These are phyloP conservation scores for Chaetomium sp. DNA, from an alignment of 2,329 filamentous ascomycete species.

Conservation along the genomic window DNA sequence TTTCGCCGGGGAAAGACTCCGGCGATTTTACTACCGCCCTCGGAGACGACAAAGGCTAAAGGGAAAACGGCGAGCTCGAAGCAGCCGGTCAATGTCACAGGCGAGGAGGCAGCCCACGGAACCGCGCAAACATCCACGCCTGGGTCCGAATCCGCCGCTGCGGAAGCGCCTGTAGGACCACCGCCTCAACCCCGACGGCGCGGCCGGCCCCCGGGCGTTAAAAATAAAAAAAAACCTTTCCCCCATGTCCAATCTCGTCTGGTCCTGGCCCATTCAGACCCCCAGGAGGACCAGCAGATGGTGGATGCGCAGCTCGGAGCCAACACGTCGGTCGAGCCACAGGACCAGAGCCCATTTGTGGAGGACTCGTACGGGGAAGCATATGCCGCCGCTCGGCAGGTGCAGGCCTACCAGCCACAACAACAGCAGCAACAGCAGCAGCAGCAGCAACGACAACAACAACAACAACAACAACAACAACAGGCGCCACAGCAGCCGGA, in stretches of 20 bases:
- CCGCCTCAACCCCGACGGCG: slow-evolving; percentile 9
- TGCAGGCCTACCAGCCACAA: slow-evolving; percentile 11
- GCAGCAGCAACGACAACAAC: slow-evolving; percentile 8
- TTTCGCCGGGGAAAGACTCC: slow-evolving; percentile 44
- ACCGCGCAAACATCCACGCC: background rate
- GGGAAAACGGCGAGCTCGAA: background rate
- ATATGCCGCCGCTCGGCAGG: slow-evolving; percentile 15
- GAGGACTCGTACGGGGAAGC: slow-evolving; percentile 26
- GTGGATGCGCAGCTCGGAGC: slow-evolving; percentile 44
- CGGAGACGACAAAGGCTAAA: slow-evolving; percentile 36
- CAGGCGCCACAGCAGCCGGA: slow-evolving; percentile 12
- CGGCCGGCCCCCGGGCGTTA: slow-evolving; percentile 13
- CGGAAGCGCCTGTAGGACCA: background rate
- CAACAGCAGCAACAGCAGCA: slow-evolving; percentile 16
- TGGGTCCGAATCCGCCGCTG: background rate
- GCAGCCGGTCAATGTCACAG: slow-evolving; percentile 31
- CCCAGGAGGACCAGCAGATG: slow-evolving; percentile 24
- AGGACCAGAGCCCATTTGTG: slow-evolving; percentile 39
- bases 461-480: slow-evolving; percentile 14
- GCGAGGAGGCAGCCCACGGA: slow-evolving; percentile 36
- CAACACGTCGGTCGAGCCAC: slow-evolving; percentile 45
- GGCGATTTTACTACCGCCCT: slow-evolving; percentile 34
- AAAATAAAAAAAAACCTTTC: slow-evolving; percentile 16
- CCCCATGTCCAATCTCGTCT: slow-evolving; percentile 16
- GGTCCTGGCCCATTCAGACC: slow-evolving; percentile 5